phyloP scores from a whole-genome alignment of 2,329 filamentous ascomycete genomes.

The Dryadomyces quercus-mongolicae region DNA sequence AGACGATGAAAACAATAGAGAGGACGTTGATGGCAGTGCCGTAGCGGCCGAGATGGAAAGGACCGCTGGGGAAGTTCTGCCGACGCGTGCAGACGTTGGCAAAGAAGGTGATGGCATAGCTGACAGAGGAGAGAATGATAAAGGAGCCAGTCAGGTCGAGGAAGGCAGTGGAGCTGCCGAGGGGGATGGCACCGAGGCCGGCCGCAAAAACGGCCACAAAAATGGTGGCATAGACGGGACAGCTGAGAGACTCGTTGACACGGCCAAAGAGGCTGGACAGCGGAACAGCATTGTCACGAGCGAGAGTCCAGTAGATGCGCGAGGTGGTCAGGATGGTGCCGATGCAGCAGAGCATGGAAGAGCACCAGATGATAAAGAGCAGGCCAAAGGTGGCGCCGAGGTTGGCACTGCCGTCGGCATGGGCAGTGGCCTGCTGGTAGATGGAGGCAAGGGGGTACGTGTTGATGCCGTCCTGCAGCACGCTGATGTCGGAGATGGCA shows the following conservation, averaged over 20 bases:
- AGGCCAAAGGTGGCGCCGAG: constrained; percentile 24
- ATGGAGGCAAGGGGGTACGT: constrained; percentile 52
- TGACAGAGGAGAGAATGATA: constrained; percentile 42
- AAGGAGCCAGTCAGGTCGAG: constrained; percentile 45
- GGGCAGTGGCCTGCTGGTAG: constrained; percentile 43
- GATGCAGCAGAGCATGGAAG: constrained; percentile 33
- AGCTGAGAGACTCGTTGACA: constrained; percentile 41
- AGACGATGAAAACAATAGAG: constrained; percentile 37
- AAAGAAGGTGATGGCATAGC: constrained; percentile 34
- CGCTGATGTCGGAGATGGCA: constrained; percentile 40
- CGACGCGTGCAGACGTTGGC: constrained; percentile 41
- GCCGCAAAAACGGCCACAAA: constrained; percentile 39
- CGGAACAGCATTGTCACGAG: constrained; percentile 49
- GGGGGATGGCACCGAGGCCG: constrained; percentile 41
- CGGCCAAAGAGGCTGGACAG: constrained; percentile 38
- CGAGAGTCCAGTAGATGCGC: constrained; percentile 32
- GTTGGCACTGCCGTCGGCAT: constrained; percentile 27
- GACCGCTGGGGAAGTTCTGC: constrained; percentile 35
- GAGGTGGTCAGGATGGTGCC: constrained; percentile 38
- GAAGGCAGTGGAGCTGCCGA: constrained; percentile 42
- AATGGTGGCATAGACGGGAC: constrained; percentile 47
- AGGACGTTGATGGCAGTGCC: constrained; percentile 36
- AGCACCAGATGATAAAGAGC: constrained; percentile 27
- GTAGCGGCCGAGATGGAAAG: constrained; percentile 39
- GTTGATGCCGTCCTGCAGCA: constrained; percentile 36